These are phyloP conservation scores for Phylloporus sp. DNA, from an alignment of 768 basidiomycete species.

Conservation along the genomic window DNA sequence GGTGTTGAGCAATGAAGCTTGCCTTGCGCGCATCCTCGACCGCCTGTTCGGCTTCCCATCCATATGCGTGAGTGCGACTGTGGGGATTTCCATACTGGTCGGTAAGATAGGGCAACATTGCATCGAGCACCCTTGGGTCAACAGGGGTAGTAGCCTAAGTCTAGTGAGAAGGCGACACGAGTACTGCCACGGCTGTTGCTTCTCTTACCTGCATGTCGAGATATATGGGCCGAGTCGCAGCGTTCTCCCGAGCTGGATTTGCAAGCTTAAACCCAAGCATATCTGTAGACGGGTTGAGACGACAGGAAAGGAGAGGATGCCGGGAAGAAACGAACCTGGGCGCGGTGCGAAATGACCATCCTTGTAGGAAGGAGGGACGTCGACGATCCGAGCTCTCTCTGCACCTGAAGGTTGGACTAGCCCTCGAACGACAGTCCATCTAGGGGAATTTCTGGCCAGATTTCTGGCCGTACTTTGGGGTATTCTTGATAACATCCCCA, in stretches of 20 bases:
- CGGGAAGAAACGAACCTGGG: conserved; percentile 45
- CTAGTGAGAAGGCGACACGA: conserved; percentile 5
- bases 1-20: conserved; percentile 10
- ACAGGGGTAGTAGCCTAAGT: conserved; percentile 91
- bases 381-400: conserved; percentile 78
- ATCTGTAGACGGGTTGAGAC: conserved; percentile 43
- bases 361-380: conserved; percentile 69
- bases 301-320: background rate
- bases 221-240: conserved; percentile 79
- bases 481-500: conserved; percentile 54
- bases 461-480: conserved; percentile 36
- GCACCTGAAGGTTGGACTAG: conserved; percentile 81
- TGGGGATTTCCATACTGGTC: conserved; percentile 98
- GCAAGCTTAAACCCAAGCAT: conserved; percentile 88
- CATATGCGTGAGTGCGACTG: conserved; percentile 96
- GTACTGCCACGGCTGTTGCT: background rate
- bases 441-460: conserved; percentile 23
- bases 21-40: conserved; percentile 91
- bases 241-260: conserved; percentile 53
- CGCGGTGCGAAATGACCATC: conserved; percentile 66
- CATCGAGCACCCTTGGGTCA: conserved; percentile 93
- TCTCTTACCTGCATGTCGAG: conserved; percentile 88
- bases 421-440: conserved; percentile 24
- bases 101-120: conserved; percentile 92
- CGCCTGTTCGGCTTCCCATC: conserved; percentile 96